Percentiles rank a stretch among this genome's conserved stretches.
phyloP scores from a whole-genome alignment of 202 grass and related monocot genomes.

The Schoenoplectus triqueter region DNA sequence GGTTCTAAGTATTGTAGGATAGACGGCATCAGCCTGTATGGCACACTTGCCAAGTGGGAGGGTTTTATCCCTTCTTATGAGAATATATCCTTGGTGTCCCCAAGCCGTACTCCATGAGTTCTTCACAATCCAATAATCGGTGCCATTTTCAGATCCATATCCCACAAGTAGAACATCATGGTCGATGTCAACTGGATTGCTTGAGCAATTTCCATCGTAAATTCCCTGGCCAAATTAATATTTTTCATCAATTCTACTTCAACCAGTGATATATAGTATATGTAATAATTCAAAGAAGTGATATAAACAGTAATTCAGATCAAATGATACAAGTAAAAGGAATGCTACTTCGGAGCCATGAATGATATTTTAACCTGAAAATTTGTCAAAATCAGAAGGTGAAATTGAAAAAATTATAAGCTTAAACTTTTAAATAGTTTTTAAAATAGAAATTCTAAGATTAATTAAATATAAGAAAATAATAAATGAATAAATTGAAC shows the following conservation, averaged over 20 bases:
- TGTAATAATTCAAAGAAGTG: background rate
- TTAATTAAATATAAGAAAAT: too few relatives aligned
- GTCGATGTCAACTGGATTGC: background rate
- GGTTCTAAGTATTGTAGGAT: background rate
- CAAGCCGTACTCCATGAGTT: conserved; percentile 34
- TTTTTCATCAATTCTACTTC: conserved; percentile 48
- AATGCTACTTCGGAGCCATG: too few relatives aligned
- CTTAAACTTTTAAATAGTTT: too few relatives aligned
- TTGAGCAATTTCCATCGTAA: conserved; percentile 29
- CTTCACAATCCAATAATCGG: conserved; percentile 47
- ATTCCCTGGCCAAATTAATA: conserved; percentile 44
- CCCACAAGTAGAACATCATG: conserved; percentile 25
- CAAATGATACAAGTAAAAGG: too few relatives aligned
- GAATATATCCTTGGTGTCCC: conserved; percentile 26
- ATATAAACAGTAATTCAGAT: background rate
- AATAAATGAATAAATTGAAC: too few relatives aligned
- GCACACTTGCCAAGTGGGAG: background rate
- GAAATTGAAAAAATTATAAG: too few relatives aligned
- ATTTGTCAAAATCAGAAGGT: too few relatives aligned
- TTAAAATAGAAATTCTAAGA: too few relatives aligned
- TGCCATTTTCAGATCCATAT: conserved; percentile 36
- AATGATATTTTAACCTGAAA: too few relatives aligned
- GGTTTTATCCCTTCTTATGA: conserved; percentile 2
- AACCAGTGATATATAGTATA: background rate
- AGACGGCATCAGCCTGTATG: background rate